Evolutionary conservation across 192 early-diverging fungal species (phyloP), one percentile per base, ranked within the genome.

Genomic region (Coemansia sp.): DNA sequence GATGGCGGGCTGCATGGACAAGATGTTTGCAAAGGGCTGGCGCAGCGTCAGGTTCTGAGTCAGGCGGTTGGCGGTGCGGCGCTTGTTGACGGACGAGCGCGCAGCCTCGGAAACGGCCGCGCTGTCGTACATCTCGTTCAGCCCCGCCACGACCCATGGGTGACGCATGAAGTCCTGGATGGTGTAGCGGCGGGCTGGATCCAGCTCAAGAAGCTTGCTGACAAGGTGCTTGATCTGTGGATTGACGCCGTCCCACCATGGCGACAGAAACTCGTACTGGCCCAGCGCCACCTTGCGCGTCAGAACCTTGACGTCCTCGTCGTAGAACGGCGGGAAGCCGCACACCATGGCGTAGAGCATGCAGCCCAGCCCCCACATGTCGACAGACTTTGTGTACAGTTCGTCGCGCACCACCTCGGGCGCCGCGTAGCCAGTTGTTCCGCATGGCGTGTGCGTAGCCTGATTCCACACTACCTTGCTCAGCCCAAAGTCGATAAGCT

Each of bases 201-300:
- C 86, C 8, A 94, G 89, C 44, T 85, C 86, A 2, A 94, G 75
- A 58, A 92, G 77, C 66, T 88, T 82, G 8, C 76, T 74, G 39
- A 94, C 85, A 23, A 94, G 76, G 69, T 94, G 89, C 78, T 91
- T 92, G 68, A 88, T 88, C 64, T 85, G 84, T 24, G 69, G 67
- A 20, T 90, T 90, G 33, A 98, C 92, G n/a, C 88, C 72, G 78
- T 94, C 92, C 96, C 96, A 98, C 92, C 94, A 94, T 38, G 92
- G 93, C 56, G 87, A 88, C 36, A 94, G 82, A 62, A 94, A 98
- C 33, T 88, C 86, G 73, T 88, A 97, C 64, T 92, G 85, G 15
- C 95, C 95, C 56, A 87, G 84, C 2, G 91, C 88, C 11, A 98
- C 92, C 76, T 95, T 95, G 78, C 91, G 88, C 9, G 91, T 91